Evolutionary conservation across 139 green algal genomes (phyloP).

Genomic region (Astrephomene gubernaculifera): DNA sequence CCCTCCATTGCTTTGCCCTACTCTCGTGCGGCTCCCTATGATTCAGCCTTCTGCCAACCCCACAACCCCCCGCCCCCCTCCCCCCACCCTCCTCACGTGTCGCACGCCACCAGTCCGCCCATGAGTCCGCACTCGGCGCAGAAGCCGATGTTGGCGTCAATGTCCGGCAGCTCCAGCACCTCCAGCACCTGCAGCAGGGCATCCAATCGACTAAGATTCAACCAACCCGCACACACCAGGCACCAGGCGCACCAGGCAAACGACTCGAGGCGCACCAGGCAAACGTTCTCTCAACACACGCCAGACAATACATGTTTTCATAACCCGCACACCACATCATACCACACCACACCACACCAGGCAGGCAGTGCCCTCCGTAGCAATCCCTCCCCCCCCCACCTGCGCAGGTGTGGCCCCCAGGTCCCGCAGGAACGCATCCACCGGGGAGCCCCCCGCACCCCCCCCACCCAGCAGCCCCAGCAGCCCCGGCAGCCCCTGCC

Average conservation of each 20-base stretch:
- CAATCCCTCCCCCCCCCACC: background rate
- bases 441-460: too few species aligned
- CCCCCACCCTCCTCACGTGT: background rate
- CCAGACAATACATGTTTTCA: background rate
- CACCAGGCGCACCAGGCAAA: background rate
- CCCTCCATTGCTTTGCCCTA: background rate
- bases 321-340: background rate
- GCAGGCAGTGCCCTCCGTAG: background rate
- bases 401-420: background rate
- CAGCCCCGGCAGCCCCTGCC: background rate
- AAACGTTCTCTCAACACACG: background rate
- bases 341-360: background rate
- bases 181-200: constrained; percentile 28
- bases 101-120: constrained; percentile 10
- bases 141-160: constrained; percentile 32
- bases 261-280: background rate
- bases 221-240: too few species aligned
- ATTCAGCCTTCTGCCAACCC: too few species aligned
- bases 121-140: constrained; percentile 10
- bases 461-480: background rate
- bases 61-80: background rate
- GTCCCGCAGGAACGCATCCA: constrained; percentile 21
- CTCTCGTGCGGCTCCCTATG: background rate
- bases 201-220: too few species aligned
- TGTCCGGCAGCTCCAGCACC: background rate